phyloP scores from a whole-genome alignment of 768 basidiomycete genomes.

The Mrakia frigida region DNA sequence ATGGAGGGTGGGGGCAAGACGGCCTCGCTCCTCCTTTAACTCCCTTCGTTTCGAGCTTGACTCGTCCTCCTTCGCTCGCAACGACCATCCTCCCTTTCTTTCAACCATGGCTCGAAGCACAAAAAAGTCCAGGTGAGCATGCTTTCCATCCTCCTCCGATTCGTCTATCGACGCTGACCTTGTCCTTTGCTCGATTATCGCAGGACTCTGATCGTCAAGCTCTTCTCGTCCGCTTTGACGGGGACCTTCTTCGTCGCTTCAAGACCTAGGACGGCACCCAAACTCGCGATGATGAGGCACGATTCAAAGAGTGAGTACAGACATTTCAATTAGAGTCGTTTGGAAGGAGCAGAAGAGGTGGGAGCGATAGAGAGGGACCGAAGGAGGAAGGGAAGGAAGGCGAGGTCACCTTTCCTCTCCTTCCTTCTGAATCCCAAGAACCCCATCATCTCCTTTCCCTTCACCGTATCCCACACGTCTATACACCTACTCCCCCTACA shows the following conservation, averaged over 20 bases:
- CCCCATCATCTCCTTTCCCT: no score
- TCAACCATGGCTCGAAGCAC: constrained; percentile 11
- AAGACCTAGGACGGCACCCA: constrained; percentile 67
- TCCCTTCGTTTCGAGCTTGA: not conserved
- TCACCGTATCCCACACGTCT: no score
- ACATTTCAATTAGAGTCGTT: no score
- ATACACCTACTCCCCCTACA: no score
- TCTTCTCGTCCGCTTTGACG: constrained; percentile 86
- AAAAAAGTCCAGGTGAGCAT: constrained; percentile 1
- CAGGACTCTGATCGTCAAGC: constrained; percentile 77
- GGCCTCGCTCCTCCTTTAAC: no score
- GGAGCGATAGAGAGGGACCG: no score
- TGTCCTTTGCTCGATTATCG: not conserved
- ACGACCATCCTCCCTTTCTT: not conserved
- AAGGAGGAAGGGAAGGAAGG: not conserved
- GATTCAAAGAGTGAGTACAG: constrained; percentile 75
- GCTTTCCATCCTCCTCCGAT: not conserved
- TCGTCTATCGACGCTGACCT: not conserved
- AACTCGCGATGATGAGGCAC: constrained; percentile 83
- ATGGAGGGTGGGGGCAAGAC: no score
- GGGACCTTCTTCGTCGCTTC: constrained; percentile 86
- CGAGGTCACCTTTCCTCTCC: not conserved
- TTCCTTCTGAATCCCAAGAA: no score
- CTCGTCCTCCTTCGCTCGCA: not conserved
- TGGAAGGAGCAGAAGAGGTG: not conserved